These are phyloP conservation scores for Cytospora schulzeri DNA, from an alignment of 2,329 filamentous ascomycete species.

Conservation along the genomic window DNA sequence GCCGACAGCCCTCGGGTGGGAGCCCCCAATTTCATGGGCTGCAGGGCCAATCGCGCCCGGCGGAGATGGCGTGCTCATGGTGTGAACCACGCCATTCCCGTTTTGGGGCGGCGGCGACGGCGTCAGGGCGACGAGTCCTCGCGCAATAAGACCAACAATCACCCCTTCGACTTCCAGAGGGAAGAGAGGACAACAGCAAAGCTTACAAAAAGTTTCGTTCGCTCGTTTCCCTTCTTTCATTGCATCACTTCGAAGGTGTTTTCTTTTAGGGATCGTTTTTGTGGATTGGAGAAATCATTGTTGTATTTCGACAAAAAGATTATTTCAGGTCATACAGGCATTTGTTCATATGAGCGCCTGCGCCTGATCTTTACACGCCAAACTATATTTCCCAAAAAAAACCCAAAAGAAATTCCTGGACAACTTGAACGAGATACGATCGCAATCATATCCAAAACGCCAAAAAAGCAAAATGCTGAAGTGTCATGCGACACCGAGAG, in stretches of 20 bases:
- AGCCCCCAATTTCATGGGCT: slow-evolving; percentile 11
- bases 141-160: slow-evolving; percentile 33
- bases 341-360: background rate
- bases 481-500: background rate
- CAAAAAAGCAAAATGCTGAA: background rate
- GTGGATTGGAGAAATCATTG: background rate
- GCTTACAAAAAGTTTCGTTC: background rate
- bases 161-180: slow-evolving; percentile 16
- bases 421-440: background rate
- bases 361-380: background rate
- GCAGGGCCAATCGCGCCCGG: slow-evolving; percentile 19
- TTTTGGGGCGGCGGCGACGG: slow-evolving; percentile 17
- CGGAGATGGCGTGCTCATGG: slow-evolving; percentile 23
- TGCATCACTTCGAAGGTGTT: background rate
- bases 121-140: slow-evolving; percentile 24
- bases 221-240: background rate
- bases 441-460: slow-evolving; percentile 2
- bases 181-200: no score
- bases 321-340: background rate
- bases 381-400: background rate
- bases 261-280: background rate
- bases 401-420: no score
- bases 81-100: slow-evolving; percentile 21
- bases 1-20: slow-evolving; percentile 11
- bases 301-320: background rate